Evolutionary conservation across 352 stramenopile genomes (phyloP), one percentile per base, ranked within the genome.

Genomic region (Bremia lactucae): DNA sequence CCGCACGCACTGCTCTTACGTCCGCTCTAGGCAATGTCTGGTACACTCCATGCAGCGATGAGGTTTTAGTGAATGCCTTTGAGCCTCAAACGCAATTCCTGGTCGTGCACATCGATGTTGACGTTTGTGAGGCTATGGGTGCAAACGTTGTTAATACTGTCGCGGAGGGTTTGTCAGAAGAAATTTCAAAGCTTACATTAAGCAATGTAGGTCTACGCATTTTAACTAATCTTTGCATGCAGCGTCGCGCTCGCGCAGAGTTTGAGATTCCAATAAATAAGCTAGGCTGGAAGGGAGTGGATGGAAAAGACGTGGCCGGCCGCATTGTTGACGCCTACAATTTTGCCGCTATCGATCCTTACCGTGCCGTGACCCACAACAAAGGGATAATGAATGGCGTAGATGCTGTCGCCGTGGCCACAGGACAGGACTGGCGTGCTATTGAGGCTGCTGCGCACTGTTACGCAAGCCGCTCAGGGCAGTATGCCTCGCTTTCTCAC

Each of bases 341-440:
- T 49, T 94, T 94, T 57, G 81, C 81, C 4, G 71, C 68, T 15
- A 51, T 87, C 15, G 81, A 94, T 28, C 81, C 81, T 31, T 94
- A 78, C 50, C 72, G 81, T 22, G 81, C 81, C 4, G 77, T 89
- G 45, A 93, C 80, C 23, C 80, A 94, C 60, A 94, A 94, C 68
- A 94, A 94, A 64, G 81, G 81, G 24, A 87, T 94, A 42, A 89
- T 94, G 73, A 94, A 94, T 46, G 81, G 78, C 28, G 65, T 94
- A 11, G 79, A 90, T 47, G 69, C 81, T 10, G 78, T 87, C 13
- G 78, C 78, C 26, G 46, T 94, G 4, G 81, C 81, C 3, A 89
- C 77, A 1, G 81, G 81, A 13, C 81, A 94, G 48, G 81, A 94
- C 58, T 94, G 68, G 72, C 73, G 81, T 3, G 81, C 81, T 6